These are phyloP conservation scores for Candida jianshihensis DNA, from an alignment of 805 yeast genomes.

Conservation along the genomic window DNA sequence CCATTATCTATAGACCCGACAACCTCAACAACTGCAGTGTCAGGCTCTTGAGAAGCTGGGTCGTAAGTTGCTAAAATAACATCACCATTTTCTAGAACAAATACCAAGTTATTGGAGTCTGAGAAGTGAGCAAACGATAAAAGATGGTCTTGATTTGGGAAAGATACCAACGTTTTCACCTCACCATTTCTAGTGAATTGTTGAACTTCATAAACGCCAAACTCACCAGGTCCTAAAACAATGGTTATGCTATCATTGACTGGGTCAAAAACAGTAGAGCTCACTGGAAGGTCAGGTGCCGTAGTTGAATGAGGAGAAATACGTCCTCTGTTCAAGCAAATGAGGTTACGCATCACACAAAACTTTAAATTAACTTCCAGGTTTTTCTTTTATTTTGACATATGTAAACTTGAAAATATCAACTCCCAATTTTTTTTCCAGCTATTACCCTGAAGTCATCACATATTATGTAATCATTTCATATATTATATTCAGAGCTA, in stretches of 20 bases:
- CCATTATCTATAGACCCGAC: conserved; percentile 83
- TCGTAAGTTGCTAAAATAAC: conserved; percentile 61
- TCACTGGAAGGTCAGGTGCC: conserved; percentile 57
- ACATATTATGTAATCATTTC: neutral
- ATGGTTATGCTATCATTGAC: conserved; percentile 67
- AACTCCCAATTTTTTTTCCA: no score
- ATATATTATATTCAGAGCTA: neutral
- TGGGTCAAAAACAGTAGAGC: conserved; percentile 59
- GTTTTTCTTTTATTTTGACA: no score
- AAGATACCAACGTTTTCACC: conserved; percentile 51
- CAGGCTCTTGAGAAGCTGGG: conserved; percentile 34
- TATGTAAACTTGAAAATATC: no score
- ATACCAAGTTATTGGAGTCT: conserved; percentile 57
- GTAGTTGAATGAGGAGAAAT: conserved; percentile 46
- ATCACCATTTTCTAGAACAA: conserved; percentile 72
- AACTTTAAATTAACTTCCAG: no score
- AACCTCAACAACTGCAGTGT: conserved; percentile 54
- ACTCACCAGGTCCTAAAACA: conserved; percentile 49
- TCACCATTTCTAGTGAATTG: conserved; percentile 63
- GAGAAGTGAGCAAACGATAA: conserved; percentile 61
- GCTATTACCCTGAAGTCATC: conserved; percentile 6
- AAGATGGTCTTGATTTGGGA: conserved; percentile 43
- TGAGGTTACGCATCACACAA: conserved; percentile 38
- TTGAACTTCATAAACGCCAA: conserved; percentile 64
- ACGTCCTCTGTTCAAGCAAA: conserved; percentile 46